Conservation (phyloP, 2,329 filamentous ascomycete species). For the Talaromyces albobiverticillius region DNA sequence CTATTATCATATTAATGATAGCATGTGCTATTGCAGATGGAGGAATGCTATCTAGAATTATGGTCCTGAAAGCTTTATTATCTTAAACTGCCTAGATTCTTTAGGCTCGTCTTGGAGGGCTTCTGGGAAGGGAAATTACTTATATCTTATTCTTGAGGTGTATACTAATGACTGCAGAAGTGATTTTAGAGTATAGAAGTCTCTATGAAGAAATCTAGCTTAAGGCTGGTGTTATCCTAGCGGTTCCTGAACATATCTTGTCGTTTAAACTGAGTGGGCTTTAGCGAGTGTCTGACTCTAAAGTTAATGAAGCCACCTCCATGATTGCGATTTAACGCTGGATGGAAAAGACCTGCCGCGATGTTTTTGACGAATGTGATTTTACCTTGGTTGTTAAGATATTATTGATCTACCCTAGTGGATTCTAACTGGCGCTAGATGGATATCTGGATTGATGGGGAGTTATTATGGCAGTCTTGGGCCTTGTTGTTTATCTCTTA, state of each 20-base stretch:
- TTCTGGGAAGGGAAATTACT: constrained; percentile 54
- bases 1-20: constrained; percentile 67
- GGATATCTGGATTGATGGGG: neutral
- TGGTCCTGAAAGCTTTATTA: constrained; percentile 61
- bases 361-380: constrained; percentile 2
- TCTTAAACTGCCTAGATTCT: constrained; percentile 61
- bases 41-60: constrained; percentile 50
- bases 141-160: constrained; percentile 62
- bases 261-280: constrained; percentile 63
- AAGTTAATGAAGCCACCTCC: neutral
- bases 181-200: too few relatives aligned
- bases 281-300: constrained; percentile 48
- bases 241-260: constrained; percentile 62
- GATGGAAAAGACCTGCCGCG: neutral
- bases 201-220: too few relatives aligned
- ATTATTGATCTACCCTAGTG: neutral
- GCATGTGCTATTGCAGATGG: constrained; percentile 53
- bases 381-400: neutral
- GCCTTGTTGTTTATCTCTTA: neutral
- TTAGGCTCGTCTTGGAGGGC: constrained; percentile 52
- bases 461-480: neutral
- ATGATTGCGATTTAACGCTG: neutral
- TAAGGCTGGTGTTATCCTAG: constrained; percentile 60
- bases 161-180: too few relatives aligned
- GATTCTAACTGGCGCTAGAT: neutral